Evolutionary conservation across 345 rosid species (phyloP).

Genomic region (Populus euphratica): DNA sequence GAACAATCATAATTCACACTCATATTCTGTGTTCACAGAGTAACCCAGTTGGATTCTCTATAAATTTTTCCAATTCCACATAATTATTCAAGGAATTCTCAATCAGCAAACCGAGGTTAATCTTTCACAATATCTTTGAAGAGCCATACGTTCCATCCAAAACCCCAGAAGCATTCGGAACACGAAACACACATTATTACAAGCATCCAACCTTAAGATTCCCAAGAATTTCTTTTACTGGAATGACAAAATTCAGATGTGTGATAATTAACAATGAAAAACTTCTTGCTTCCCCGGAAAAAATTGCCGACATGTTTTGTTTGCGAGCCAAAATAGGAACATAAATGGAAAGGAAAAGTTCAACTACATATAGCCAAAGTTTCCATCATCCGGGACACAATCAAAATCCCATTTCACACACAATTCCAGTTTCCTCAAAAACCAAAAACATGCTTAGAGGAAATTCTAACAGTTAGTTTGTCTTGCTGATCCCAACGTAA

Average conservation of each 20-base stretch:
- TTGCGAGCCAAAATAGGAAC: not conserved
- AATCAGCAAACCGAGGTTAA: not conserved
- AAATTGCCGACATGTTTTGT: not conserved
- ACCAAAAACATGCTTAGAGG: not conserved
- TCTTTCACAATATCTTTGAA: not conserved
- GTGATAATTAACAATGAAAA: not conserved
- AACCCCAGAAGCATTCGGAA: not conserved
- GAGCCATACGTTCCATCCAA: not conserved
- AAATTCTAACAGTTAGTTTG: not conserved
- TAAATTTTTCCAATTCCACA: not conserved
- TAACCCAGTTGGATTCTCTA: not conserved
- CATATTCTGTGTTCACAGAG: not conserved
- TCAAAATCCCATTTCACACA: not conserved
- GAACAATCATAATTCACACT: not conserved
- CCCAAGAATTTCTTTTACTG: not conserved
- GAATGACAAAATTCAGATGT: not conserved
- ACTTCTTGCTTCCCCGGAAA: slow-evolving; percentile 1
- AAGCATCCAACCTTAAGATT: not conserved
- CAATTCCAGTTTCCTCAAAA: slow-evolving; percentile 1
- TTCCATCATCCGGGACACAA: not conserved
- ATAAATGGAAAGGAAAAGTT: not conserved
- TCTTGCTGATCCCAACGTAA: not conserved
- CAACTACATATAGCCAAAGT: not conserved
- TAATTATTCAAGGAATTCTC: not conserved
- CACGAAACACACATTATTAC: not conserved